Evolutionary conservation across 177 flowering plant genomes (phyloP), one percentile per base, ranked within the genome.

Genomic region (Telopea speciosissima): DNA sequence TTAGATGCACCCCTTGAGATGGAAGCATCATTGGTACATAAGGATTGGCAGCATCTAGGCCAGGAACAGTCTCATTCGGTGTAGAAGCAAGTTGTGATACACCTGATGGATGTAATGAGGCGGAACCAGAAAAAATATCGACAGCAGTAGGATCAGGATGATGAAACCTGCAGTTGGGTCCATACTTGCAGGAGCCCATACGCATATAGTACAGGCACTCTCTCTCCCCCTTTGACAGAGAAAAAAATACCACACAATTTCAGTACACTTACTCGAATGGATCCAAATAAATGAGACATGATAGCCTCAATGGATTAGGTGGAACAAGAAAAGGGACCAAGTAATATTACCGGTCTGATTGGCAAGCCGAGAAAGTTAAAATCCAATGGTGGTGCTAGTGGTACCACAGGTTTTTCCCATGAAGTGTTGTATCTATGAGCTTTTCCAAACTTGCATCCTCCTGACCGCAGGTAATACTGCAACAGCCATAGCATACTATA

Each of bases 181-280:
- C 96, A 78, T 81, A 92, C 75, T 88, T 90, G 89, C 99, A 96
- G 65, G 97, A 84, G 44, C 99, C 98, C 78, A 74, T 88, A 63
- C 93, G 90, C 99, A 96, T 90, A 84, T 91, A 96, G 67, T 71
- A 91, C 49, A 89, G 86, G 66, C 97, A 96, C 68, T 93, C 95
- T 73, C 75, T 89, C 86, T 90, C 97, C 63, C 94, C 97, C 99
- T 96, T n/a, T n/a, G 25, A 75, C 40, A 9, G 45, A 62, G 62
- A 60, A 31, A 59, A 52, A 24, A 26, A 10, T 26, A 33, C n/a
- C 22, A 1, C 52, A 68, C 11, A 42, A 22, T 8, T 36, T 42
- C 9, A 25, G 26, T 1, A 60, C 4, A 59, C 28, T 22, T 25
- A 44, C 40, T 44, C 59, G n/a, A 52, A 24, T 12, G 26, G 42